Percentiles rank a stretch among this genome's conserved stretches.
phyloP scores from a whole-genome alignment of 495 filamentous ascomycete genomes.

The Cercophora newfieldiana region DNA sequence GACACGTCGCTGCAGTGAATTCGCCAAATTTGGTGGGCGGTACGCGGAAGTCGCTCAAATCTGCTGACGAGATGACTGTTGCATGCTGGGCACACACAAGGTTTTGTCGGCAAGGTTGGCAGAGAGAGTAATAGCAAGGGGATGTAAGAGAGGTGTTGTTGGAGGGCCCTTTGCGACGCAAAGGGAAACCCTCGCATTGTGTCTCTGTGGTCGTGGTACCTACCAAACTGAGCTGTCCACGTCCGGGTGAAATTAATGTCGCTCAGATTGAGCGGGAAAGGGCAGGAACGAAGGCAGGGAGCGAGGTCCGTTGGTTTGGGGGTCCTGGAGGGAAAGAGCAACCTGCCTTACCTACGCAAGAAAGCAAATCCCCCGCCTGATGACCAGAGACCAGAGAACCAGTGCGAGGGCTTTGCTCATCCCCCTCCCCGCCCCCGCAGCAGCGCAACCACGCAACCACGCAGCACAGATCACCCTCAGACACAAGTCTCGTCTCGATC shows the following conservation, averaged over 20 bases:
- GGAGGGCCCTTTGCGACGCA: slow-evolving; percentile 4
- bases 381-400: too few relatives aligned
- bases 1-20: slow-evolving; percentile 16
- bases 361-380: too few relatives aligned
- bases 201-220: slow-evolving; percentile 16
- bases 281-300: background rate
- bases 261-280: background rate
- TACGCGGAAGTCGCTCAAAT: slow-evolving; percentile 2
- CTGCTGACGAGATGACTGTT: slow-evolving; percentile 2
- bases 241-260: background rate
- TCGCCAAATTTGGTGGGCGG: slow-evolving; percentile 4
- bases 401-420: too few relatives aligned
- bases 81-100: background rate
- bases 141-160: background rate
- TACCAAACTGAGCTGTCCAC: slow-evolving; percentile 8
- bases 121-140: background rate
- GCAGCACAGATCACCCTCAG: slow-evolving; percentile 1
- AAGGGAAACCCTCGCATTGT: slow-evolving; percentile 3
- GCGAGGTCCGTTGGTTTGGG: background rate
- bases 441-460: background rate
- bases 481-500: background rate
- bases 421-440: too few relatives aligned
- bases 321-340: background rate
- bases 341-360: too few relatives aligned
- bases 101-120: background rate